Evolutionary conservation across 2,329 filamentous ascomycete species (phyloP), one percentile per base, ranked within the genome.

Genomic region (Hypomyces rosellus): DNA sequence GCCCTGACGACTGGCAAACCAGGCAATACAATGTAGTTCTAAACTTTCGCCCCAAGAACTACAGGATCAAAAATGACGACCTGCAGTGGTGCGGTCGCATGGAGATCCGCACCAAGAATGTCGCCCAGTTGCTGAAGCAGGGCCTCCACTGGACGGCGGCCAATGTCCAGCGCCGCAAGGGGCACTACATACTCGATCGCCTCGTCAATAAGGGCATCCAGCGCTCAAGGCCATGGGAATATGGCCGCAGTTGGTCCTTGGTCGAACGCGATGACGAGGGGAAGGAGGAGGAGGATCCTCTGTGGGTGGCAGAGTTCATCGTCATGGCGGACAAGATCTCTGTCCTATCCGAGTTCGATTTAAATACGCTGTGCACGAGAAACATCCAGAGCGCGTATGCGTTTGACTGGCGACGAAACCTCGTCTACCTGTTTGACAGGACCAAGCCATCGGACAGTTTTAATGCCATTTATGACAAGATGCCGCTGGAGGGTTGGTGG

Each of bases 401-500:
- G 11, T 42, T 14, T 5, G 6, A 25, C 6, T 14, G 40, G 16
- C n/a, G 16, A n/a, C 15, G 13, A 42, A n/a, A 22, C 8, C 20
- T 12, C 15, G 16, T 25, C 20, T 48, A 48, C 37, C 3, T 8
- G 3, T 48, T 34, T 30, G 9, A 18, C 20, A n/a, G 14, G 14
- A n/a, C 4, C 13, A 4, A 13, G 12, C 16, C 13, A 7, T 15
- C 36, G 8, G 20, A 46, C 15, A 48, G 42, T 37, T 43, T 49
- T 30, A 49, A 49, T 37, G 13, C 43, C 11, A 41, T 49, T 22
- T 37, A 16, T 22, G 14, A 49, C 14, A 39, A 49, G 16, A 49
- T 43, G 38, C 47, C 47, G 6, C 16, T 49, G 30, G 34, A 44
- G 36, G 30, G 39, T 1, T 44, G 47, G 47, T 49, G 47, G 47